Evolutionary conservation across 2,329 filamentous ascomycete species (phyloP).

Genomic region (Colletotrichum sublineola): DNA sequence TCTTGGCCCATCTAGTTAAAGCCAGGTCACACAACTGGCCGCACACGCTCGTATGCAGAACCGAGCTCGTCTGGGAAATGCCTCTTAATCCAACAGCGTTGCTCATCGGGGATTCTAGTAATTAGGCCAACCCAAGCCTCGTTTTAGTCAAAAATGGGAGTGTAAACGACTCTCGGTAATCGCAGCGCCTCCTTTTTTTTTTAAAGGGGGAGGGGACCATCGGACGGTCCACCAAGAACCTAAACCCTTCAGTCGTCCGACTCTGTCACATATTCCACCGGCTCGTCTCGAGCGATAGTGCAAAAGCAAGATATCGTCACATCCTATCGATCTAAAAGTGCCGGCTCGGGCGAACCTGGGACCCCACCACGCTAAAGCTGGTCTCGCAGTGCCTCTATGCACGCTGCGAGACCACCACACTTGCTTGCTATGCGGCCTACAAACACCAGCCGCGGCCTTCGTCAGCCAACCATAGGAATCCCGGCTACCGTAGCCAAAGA

Average conservation of each 20-base stretch:
- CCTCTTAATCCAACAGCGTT: not conserved
- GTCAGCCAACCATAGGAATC: constrained; percentile 20
- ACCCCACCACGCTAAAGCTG: constrained; percentile 38
- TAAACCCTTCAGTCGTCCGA: constrained; percentile 15
- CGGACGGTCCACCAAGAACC: constrained; percentile 24
- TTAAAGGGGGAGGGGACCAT: not conserved
- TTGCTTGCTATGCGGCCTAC: not conserved
- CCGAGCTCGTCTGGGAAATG: not conserved
- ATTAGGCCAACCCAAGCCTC: constrained; percentile 11
- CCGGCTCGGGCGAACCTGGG: constrained; percentile 33
- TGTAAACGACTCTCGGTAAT: not conserved
- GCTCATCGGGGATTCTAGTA: not conserved
- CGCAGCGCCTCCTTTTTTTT: not conserved
- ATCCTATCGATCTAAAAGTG: constrained; percentile 43
- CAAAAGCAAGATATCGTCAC: constrained; percentile 43
- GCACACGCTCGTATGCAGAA: constrained; percentile 20
- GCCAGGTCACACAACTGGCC: constrained; percentile 25
- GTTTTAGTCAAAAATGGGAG: not conserved
- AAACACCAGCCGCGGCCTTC: constrained; percentile 9
- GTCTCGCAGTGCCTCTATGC: constrained; percentile 33
- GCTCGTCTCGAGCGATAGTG: constrained; percentile 37
- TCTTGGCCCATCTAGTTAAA: constrained; percentile 4
- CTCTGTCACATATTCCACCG: constrained; percentile 41
- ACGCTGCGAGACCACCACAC: constrained; percentile 30
- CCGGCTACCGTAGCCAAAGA: not conserved